A percentile compares a stretch with the other conserved stretches of the same genome.
Conservation (phyloP, 176 grass and related monocot genomes). For the Poa pratensis region DNA sequence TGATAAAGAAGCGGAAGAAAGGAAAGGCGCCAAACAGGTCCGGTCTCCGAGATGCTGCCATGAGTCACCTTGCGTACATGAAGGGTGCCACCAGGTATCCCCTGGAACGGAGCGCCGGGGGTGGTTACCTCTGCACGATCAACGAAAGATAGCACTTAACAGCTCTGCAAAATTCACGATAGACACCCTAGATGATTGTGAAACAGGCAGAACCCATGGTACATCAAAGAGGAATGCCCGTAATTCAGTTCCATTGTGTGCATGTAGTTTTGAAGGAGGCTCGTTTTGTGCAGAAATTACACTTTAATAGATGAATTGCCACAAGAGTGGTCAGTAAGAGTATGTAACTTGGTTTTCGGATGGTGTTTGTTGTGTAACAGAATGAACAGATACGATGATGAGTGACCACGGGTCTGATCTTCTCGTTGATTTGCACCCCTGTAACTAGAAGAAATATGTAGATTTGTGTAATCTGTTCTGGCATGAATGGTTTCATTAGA, state of each 20-base stretch:
- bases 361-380: neutral
- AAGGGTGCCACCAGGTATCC: slow-evolving; percentile 76
- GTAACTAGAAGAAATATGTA: slow-evolving; percentile 1
- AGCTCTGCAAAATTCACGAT: neutral
- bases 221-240: neutral
- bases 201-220: slow-evolving; percentile 2
- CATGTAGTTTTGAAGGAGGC: neutral
- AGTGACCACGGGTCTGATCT: neutral
- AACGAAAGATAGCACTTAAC: slow-evolving; percentile 21
- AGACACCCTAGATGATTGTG: neutral
- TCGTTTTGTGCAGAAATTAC: neutral
- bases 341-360: neutral
- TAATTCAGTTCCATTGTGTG: neutral
- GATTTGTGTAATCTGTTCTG: neutral
- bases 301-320: neutral
- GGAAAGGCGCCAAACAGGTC: slow-evolving; percentile 49
- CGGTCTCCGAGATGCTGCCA: slow-evolving; percentile 63
- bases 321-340: neutral
- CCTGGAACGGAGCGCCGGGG: slow-evolving; percentile 55
- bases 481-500: neutral
- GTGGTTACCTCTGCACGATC: slow-evolving; percentile 76
- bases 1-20: slow-evolving; percentile 67
- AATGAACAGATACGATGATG: neutral
- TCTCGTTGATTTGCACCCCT: neutral
- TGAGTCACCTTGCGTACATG: slow-evolving; percentile 61